These are phyloP conservation scores for Mycena metata DNA, from an alignment of 768 basidiomycete species.

Conservation along the genomic window DNA sequence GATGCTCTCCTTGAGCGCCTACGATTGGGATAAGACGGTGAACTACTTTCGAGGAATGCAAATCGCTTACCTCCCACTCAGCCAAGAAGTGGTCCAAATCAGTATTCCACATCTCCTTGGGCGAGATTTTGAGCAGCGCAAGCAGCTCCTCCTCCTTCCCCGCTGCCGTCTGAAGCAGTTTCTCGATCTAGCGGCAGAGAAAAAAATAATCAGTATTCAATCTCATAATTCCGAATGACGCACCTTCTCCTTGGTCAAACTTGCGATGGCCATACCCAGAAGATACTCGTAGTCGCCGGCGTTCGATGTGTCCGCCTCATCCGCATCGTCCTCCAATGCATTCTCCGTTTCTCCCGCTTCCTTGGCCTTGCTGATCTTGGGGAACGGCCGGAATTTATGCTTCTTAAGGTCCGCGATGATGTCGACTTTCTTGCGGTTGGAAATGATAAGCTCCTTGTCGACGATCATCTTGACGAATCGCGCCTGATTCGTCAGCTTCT, in stretches of 20 bases:
- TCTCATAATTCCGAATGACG: conserved; percentile 7
- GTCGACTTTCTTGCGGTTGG: conserved; percentile 89
- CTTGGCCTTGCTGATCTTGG: conserved; percentile 79
- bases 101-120: conserved; percentile 88
- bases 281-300: conserved; percentile 91
- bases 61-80: conserved; percentile 83
- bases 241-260: conserved; percentile 94
- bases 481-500: conserved; percentile 93
- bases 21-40: conserved; percentile 45
- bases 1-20: conserved; percentile 60
- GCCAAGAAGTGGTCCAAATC: conserved; percentile 88
- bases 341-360: conserved; percentile 76
- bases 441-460: conserved; percentile 82
- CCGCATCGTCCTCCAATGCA: conserved; percentile 66
- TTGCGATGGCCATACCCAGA: conserved; percentile 95
- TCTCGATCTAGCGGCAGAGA: conserved; percentile 74
- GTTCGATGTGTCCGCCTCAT: conserved; percentile 60
- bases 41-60: conserved; percentile 6
- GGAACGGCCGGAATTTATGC: conserved; percentile 92
- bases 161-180: conserved; percentile 80
- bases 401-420: conserved; percentile 88
- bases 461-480: conserved; percentile 98
- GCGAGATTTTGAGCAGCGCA: conserved; percentile 79
- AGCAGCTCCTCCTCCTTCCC: conserved; percentile 89
- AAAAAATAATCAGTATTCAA: neutral